phyloP scores from a whole-genome alignment of 1,284 basidiomycete species.

The Farysia itapuensis region DNA sequence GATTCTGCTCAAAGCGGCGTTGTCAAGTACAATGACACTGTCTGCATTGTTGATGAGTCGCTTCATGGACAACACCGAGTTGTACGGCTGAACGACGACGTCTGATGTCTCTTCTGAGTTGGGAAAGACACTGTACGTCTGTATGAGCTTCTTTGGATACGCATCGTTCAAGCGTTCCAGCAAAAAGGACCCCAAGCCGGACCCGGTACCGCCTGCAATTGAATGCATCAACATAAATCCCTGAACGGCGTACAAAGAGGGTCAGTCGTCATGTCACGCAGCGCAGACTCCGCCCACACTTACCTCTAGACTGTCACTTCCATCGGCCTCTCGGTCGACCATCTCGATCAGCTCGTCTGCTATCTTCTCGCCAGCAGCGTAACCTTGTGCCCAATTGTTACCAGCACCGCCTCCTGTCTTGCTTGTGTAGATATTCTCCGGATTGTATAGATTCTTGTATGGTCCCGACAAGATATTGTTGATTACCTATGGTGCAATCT shows the following conservation, averaged over 20 bases:
- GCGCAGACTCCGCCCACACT: conserved; percentile 3
- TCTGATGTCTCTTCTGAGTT: conserved; percentile 65
- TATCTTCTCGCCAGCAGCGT: conserved; percentile 76
- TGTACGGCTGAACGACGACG: conserved; percentile 86
- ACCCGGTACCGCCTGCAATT: conserved; percentile 97
- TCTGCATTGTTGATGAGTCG: conserved; percentile 94
- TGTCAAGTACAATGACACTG: conserved; percentile 95
- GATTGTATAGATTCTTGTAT: conserved; percentile 92
- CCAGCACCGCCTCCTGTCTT: conserved; percentile 97
- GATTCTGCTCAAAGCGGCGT: conserved; percentile 87
- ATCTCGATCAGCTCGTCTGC: conserved; percentile 99
- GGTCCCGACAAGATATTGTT: conserved; percentile 90
- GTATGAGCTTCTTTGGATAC: conserved; percentile 98
- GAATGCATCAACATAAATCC: conserved; percentile 99
- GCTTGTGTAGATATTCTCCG: conserved; percentile 93
- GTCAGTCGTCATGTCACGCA: background rate
- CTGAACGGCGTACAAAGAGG: conserved; percentile 63
- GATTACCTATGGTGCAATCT: conserved; percentile 86
- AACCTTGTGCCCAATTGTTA: conserved; percentile 98
- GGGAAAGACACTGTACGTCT: conserved; percentile 98
- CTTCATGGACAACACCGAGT: conserved; percentile 89
- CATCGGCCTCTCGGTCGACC: conserved; percentile 97
- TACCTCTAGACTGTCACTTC: conserved; percentile 95
- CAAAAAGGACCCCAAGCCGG: conserved; percentile 93
- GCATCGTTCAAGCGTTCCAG: conserved; percentile 95